Base-by-base conservation (phyloP, 1,139 yeast species). In the Geotrichum phurueaensis region DNA sequence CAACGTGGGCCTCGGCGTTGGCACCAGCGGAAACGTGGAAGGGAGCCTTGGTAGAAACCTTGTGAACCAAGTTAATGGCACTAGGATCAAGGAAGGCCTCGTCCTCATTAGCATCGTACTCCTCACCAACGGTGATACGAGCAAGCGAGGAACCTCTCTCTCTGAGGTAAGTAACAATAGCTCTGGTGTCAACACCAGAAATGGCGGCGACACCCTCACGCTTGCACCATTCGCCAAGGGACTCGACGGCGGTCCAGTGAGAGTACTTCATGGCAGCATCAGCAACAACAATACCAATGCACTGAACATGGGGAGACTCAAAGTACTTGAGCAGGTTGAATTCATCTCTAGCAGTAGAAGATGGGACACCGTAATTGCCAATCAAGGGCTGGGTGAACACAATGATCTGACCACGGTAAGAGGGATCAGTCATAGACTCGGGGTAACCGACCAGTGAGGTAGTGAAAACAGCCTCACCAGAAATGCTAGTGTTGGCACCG, bases 161-260 rank as follows among this genome's bases (percentile, higher is more conserved):
- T 78, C 99, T 88, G 75, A 94, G 83, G 72, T 86, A 89, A 55
- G 95, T 84, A 60, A 94, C 98, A 68, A 94, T 84, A 63, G 94
- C 89, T 78, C 99, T 87, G 64, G 99, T 94, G 75, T 94, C 99
- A 59, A 94, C 97, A 62, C 97, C 99, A 50, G 97, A 85, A 68
- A 94, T 88, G 60, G 97, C 99, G 62, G 98, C 96, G 60, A 94
- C 95, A 49, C 96, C 97, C 68, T 91, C 95, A 73, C 97, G 85
- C 76, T 89, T 84, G 79, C 99, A 94, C 98, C 98, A 94, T 69
- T 88, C 89, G 66, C 89, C 89, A 62, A 94, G 81, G 27, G 96
- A 87, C 78, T 94, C 98, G 51, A 94, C 97, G 3, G 99, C 99
- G 51, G 98, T 92, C 99, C 99, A 94, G 75, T 94, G 99, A 25